Evolutionary conservation across 495 filamentous ascomycete species (phyloP), one percentile per base, ranked within the genome.

Genomic region (Penicillium antarcticum): DNA sequence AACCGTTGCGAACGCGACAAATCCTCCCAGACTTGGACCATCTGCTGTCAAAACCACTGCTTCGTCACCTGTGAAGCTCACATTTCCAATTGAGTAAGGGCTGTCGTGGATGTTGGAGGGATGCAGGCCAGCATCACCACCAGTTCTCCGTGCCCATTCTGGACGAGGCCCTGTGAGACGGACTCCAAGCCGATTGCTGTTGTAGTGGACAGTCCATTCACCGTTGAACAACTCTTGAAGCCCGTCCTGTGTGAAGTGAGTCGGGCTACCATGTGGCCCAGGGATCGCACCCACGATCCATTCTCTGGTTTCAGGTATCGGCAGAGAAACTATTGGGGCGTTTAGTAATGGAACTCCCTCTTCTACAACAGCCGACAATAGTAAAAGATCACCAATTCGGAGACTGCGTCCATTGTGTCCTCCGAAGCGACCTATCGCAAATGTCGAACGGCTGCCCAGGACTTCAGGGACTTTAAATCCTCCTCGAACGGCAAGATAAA

Each of bases 161-260:
- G 54, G 51, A 17, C 58, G 47, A 3, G 58, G 55, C 0, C 58
- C 58, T 12, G 24, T 52, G 16, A 62, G 48, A n/a, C 58, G 46
- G n/a, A 62, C 45, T 12, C 58, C 58, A 0, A 48, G 36, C 6
- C 58, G 51, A 31, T 45, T 52, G 29, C 45, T 52, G 38, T 62
- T 58, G 36, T 62, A 52, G 44, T 49, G 46, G 18, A 62, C 50
- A 1, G 51, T 62, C 58, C 58, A 62, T 45, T 58, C 26, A 46
- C 61, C 40, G 58, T 70, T 52, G 56, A 61, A 31, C 1, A 46
- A 31, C 16, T 46, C 43, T 13, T 18, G 32, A 36, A 46, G 43
- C 4, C 48, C 48, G 34, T 42, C 33, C 9, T 41, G 21, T 19
- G 35, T 42, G 32, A 51, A 44, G 32, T 41, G 41, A 35, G 13